Conservation (phyloP, 1,284 basidiomycete genomes). For the Serendipita sp. region DNA sequence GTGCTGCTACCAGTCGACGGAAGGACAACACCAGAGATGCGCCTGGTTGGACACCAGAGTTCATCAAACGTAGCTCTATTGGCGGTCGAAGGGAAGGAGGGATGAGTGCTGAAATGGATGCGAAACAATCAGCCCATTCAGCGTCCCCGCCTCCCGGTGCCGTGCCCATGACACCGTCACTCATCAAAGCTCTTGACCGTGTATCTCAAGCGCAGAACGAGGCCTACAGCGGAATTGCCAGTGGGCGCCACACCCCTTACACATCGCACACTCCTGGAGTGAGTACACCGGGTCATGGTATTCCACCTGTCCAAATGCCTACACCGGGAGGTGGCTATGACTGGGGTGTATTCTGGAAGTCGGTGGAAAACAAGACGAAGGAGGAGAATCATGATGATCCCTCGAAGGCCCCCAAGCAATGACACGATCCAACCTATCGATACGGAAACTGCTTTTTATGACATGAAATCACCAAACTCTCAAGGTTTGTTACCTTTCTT, state of each 20-base stretch:
- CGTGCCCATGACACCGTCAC: conserved; percentile 46
- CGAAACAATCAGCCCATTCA: not conserved
- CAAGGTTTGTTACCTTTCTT: not conserved
- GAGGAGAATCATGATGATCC: not conserved
- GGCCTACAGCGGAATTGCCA: conserved; percentile 24
- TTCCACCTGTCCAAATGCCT: conserved; percentile 10
- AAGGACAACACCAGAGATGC: conserved; percentile 11
- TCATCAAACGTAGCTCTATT: conserved; percentile 19
- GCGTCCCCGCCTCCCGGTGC: conserved; percentile 21
- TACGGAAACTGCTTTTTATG: not conserved
- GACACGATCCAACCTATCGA: not conserved
- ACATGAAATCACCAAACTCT: not conserved
- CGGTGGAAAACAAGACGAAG: conserved; percentile 21
- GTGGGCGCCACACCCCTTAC: not conserved
- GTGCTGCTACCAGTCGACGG: not conserved
- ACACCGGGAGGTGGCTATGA: conserved; percentile 13
- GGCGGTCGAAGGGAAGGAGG: conserved; percentile 11
- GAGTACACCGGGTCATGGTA: conserved; percentile 10
- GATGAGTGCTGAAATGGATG: not conserved
- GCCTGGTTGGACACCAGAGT: conserved; percentile 23
- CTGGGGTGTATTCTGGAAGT: conserved; percentile 35
- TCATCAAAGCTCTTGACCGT: conserved; percentile 43
- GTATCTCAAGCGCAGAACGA: conserved; percentile 39
- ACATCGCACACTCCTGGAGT: conserved; percentile 3
- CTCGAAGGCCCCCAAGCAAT: not conserved